Evolutionary conservation across 306 rosid species (phyloP).

Genomic region (Vigna hirtella): DNA sequence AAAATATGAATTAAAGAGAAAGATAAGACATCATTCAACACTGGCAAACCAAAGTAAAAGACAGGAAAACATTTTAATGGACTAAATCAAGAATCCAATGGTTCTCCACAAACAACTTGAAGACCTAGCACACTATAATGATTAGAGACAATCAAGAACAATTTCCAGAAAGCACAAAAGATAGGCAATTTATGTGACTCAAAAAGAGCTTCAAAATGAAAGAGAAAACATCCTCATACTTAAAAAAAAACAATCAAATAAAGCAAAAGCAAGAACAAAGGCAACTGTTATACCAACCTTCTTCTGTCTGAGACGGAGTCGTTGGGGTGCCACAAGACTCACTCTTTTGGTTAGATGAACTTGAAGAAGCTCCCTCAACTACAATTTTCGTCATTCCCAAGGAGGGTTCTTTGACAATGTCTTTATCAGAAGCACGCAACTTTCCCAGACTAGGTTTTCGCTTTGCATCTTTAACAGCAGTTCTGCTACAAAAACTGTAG

Average conservation of each 20-base stretch:
- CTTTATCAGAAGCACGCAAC: slow-evolving; percentile 25
- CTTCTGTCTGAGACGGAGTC: slow-evolving; percentile 20
- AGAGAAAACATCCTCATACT: not conserved
- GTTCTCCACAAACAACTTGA: not conserved
- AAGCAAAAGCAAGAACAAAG: not conserved
- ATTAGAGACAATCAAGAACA: not conserved
- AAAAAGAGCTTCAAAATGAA: not conserved
- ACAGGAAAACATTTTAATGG: too few relatives aligned
- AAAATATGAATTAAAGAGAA: not conserved
- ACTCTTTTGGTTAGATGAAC: not conserved
- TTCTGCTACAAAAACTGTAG: slow-evolving; percentile 28
- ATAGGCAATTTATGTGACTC: not conserved
- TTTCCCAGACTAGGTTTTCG: slow-evolving; percentile 15
- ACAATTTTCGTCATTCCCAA: not conserved
- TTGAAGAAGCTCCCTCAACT: not conserved
- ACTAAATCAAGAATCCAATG: not conserved
- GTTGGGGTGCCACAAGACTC: not conserved
- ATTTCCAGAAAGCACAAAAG: not conserved
- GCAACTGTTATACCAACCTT: slow-evolving; percentile 39
- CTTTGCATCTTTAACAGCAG: slow-evolving; percentile 31
- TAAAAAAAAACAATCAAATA: not conserved
- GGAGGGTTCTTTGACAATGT: not conserved
- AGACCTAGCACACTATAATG: not conserved
- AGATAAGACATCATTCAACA: not conserved
- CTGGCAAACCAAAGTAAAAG: not conserved